A percentile compares a stretch with the other conserved stretches of the same genome.
Conservation (phyloP, 208 protist species). For the Trichomonas gallinae region DNA sequence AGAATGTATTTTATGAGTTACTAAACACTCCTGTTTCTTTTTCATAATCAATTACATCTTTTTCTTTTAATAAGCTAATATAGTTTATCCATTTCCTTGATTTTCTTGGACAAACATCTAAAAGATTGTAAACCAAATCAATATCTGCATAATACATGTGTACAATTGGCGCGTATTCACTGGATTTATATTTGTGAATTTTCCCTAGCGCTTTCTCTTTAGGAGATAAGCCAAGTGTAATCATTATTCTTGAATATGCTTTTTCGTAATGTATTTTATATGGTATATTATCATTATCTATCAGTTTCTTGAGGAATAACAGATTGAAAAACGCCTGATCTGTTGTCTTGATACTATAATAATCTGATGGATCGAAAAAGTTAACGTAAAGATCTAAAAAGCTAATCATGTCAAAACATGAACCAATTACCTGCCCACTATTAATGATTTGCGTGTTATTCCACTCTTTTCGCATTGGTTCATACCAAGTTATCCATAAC, state of each 20-base stretch:
- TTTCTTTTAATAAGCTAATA: not conserved
- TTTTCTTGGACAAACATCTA: not conserved
- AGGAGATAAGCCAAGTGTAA: not conserved
- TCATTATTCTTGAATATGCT: not conserved
- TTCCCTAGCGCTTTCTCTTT: not conserved
- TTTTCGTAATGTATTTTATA: not conserved
- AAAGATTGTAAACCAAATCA: not conserved
- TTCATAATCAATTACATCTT: no score
- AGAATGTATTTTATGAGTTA: no score
- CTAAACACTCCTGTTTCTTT: no score
- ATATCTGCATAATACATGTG: not conserved
- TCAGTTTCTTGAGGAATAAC: not conserved
- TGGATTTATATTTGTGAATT: not conserved
- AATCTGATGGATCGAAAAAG: not conserved
- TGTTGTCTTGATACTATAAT: not conserved
- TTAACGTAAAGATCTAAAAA: not conserved
- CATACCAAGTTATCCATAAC: not conserved
- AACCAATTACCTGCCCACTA: not conserved
- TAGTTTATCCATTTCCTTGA: not conserved
- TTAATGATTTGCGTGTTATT: not conserved
- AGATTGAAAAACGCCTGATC: not conserved
- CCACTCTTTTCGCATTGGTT: not conserved
- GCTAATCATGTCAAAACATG: not conserved
- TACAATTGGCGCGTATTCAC: not conserved
- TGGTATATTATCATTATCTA: not conserved